Percentiles rank a stretch among this genome's conserved stretches.
phyloP scores from a whole-genome alignment of 2,329 filamentous ascomycete genomes.

The Endothia cerciana region DNA sequence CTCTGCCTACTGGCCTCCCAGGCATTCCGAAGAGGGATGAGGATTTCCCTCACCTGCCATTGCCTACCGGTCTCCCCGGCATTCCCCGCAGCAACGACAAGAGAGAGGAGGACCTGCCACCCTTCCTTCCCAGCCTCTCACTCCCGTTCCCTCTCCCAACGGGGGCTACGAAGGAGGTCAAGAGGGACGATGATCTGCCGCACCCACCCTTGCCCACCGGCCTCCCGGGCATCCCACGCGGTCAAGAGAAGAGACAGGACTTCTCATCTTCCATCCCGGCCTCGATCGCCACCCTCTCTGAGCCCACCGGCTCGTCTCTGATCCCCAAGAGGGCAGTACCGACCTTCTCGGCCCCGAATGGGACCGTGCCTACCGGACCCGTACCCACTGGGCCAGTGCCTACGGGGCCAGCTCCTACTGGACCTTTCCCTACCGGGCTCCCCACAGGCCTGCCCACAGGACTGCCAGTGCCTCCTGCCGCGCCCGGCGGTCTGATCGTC shows the following conservation, averaged over 20 bases:
- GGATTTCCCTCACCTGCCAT: neutral
- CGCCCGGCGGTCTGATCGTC: neutral
- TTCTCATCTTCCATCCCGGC: neutral
- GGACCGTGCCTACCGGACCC: slow-evolving; percentile 4
- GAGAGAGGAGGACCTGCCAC: slow-evolving; percentile 4
- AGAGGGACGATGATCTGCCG: neutral
- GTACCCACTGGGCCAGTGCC: neutral
- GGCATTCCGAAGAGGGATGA: neutral
- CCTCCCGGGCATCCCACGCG: slow-evolving; percentile 1
- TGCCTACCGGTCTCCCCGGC: slow-evolving; percentile 6
- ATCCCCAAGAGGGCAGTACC: slow-evolving; percentile 4
- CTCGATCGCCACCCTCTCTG: neutral
- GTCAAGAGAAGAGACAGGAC: neutral
- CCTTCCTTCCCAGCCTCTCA: neutral
- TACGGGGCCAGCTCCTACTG: neutral
- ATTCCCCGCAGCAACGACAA: neutral
- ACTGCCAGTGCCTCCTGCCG: neutral
- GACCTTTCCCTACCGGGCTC: neutral
- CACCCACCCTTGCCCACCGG: slow-evolving; percentile 6
- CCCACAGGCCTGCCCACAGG: slow-evolving; percentile 8
- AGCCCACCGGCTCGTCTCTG: slow-evolving; percentile 3
- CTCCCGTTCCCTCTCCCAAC: slow-evolving; percentile 3
- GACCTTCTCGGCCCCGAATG: slow-evolving; percentile 1
- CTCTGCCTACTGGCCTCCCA: neutral
- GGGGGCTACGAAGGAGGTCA: neutral